These are phyloP conservation scores for Darksidea phi DNA, from an alignment of 495 filamentous ascomycete species.

Conservation along the genomic window DNA sequence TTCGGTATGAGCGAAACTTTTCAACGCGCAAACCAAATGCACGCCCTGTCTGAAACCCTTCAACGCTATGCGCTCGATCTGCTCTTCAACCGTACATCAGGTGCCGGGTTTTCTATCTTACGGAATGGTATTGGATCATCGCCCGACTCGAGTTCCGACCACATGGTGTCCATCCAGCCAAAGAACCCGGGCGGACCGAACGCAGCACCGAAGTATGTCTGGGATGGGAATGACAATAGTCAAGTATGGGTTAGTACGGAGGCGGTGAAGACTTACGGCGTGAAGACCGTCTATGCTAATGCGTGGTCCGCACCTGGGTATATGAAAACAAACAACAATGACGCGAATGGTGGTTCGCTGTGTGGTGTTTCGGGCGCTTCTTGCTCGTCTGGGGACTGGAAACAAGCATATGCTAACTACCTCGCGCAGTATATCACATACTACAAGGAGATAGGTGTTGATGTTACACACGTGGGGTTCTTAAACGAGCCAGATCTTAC, in stretches of 20 bases:
- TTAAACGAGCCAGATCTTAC: constrained; percentile 34
- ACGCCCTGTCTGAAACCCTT: constrained; percentile 47
- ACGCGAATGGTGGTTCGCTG: constrained; percentile 28
- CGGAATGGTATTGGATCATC: constrained; percentile 33
- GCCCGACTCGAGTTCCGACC: constrained; percentile 38
- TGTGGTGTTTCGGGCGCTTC: constrained; percentile 26
- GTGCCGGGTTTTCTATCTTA: constrained; percentile 30
- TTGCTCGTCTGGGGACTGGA: constrained; percentile 32
- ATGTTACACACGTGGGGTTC: constrained; percentile 30
- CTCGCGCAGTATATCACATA: constrained; percentile 35
- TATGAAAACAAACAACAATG: constrained; percentile 34
- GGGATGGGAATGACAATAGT: constrained; percentile 29
- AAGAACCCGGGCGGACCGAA: constrained; percentile 23
- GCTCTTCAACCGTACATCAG: constrained; percentile 32
- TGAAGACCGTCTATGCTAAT: constrained; percentile 30
- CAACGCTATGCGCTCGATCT: constrained; percentile 27
- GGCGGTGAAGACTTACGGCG: constrained; percentile 20
- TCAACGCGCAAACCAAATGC: constrained; percentile 41
- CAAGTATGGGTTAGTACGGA: constrained; percentile 33
- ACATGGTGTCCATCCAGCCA: constrained; percentile 46
- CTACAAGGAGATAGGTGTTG: constrained; percentile 26
- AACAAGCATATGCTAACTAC: constrained; percentile 33
- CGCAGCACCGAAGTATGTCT: constrained; percentile 30
- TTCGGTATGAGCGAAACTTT: constrained; percentile 34
- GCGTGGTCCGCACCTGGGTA: constrained; percentile 33